phyloP scores from a whole-genome alignment of 2,329 filamentous ascomycete genomes.

The Macrophomina pseudophaseolina region DNA sequence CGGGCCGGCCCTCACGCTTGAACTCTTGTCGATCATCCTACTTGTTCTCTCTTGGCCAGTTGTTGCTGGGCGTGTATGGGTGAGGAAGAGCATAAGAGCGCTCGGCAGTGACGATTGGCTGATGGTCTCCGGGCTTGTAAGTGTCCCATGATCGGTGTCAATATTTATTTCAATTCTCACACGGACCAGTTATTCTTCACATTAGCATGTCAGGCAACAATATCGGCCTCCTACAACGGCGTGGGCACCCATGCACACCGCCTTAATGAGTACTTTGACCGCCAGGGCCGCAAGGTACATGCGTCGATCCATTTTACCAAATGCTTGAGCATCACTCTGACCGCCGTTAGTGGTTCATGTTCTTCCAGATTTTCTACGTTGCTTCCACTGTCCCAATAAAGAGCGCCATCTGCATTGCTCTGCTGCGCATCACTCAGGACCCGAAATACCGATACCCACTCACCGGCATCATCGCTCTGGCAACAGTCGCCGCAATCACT shows the following conservation, averaged over 20 bases:
- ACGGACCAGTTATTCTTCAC: constrained; percentile 2
- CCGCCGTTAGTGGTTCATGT: background rate
- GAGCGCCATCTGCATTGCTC: constrained; percentile 13
- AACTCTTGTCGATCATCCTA: background rate
- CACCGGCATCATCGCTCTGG: constrained; percentile 3
- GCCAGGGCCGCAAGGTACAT: background rate
- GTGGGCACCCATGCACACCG: background rate
- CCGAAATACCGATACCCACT: constrained; percentile 12
- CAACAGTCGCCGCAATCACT: background rate
- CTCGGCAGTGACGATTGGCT: constrained; percentile 13
- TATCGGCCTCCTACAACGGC: background rate
- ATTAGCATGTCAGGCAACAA: background rate
- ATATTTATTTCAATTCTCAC: background rate
- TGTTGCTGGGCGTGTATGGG: background rate
- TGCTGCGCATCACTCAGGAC: constrained; percentile 16
- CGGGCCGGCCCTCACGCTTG: background rate
- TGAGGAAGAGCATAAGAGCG: constrained; percentile 4
- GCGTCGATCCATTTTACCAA: background rate
- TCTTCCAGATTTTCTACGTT: constrained; percentile 15
- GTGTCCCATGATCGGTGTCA: background rate
- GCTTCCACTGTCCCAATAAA: constrained; percentile 17
- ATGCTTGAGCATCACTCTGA: background rate
- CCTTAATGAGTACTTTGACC: background rate
- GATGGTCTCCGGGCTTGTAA: constrained; percentile 16
- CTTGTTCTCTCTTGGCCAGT: background rate